Evolutionary conservation across 2,329 filamentous ascomycete species (phyloP).

Genomic region (Venturia carpophila): DNA sequence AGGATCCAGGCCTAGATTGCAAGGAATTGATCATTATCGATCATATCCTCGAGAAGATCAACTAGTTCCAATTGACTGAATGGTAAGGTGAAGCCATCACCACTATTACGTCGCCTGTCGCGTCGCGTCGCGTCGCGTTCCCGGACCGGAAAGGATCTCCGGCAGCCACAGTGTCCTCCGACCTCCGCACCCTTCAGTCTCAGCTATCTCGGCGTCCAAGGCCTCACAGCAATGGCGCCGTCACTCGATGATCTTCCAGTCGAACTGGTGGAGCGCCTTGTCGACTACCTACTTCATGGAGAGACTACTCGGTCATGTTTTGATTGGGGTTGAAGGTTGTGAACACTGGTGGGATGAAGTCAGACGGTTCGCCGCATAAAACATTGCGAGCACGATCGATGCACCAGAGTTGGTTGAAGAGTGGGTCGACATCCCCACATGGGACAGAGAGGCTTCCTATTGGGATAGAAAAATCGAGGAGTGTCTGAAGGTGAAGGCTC

Average conservation of each 20-base stretch:
- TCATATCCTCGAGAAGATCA: not conserved
- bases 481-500: not conserved
- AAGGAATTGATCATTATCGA: not conserved
- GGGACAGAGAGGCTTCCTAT: not conserved
- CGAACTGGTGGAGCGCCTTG: conserved; percentile 11
- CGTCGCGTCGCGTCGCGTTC: not conserved
- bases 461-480: not conserved
- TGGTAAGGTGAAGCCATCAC: not conserved
- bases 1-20: no score
- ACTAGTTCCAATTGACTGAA: no score
- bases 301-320: no score
- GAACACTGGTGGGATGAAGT: not conserved
- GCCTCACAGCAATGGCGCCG: not conserved
- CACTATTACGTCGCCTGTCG: not conserved
- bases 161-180: no score
- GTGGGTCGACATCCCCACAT: not conserved
- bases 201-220: not conserved
- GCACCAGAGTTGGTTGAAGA: not conserved
- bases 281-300: conserved; percentile 11
- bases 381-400: not conserved
- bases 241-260: conserved; percentile 10
- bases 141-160: no score
- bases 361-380: not conserved
- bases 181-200: no score
- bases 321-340: not conserved